Evolutionary conservation across 805 yeast genomes (phyloP).

Genomic region (Kodamaea restingae): DNA sequence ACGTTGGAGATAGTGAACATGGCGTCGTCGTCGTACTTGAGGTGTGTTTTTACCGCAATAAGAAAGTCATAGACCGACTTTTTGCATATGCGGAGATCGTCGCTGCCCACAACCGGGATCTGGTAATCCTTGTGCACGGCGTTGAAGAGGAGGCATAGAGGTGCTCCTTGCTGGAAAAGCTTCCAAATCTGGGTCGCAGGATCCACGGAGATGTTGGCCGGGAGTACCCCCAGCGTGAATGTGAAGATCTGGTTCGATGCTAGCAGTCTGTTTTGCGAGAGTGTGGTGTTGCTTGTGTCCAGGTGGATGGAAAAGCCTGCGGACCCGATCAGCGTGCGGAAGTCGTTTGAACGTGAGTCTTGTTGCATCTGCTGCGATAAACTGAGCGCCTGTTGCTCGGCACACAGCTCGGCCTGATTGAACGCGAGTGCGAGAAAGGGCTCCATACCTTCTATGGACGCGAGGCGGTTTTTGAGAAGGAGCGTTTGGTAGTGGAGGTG

Average conservation of each 20-base stretch:
- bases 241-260: slow-evolving; percentile 45
- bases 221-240: slow-evolving; percentile 73
- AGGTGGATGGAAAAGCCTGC: slow-evolving; percentile 35
- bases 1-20: slow-evolving; percentile 89
- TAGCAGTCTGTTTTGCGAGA: slow-evolving; percentile 8
- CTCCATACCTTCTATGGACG: slow-evolving; percentile 59
- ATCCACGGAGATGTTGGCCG: slow-evolving; percentile 72
- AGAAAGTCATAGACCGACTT: slow-evolving; percentile 87
- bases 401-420: slow-evolving; percentile 59
- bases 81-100: slow-evolving; percentile 80
- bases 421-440: slow-evolving; percentile 65
- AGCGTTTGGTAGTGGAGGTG: slow-evolving; percentile 69
- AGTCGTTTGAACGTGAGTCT: slow-evolving; percentile 19
- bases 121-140: slow-evolving; percentile 51
- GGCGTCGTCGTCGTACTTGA: slow-evolving; percentile 72
- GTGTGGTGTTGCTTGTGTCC: slow-evolving; percentile 27
- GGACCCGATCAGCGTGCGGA: slow-evolving; percentile 32
- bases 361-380: slow-evolving; percentile 40
- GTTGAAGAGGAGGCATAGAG: slow-evolving; percentile 82
- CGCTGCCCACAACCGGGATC: slow-evolving; percentile 63
- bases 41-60: slow-evolving; percentile 74
- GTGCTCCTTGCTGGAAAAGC: slow-evolving; percentile 87
- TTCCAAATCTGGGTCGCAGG: slow-evolving; percentile 92
- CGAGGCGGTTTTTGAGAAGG: slow-evolving; percentile 51
- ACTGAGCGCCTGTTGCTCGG: slow-evolving; percentile 67